Percentiles rank a stretch among this genome's conserved stretches.
Evolutionary conservation across 2,329 filamentous ascomycete species (phyloP).

Genomic region (Diplodia corticola): DNA sequence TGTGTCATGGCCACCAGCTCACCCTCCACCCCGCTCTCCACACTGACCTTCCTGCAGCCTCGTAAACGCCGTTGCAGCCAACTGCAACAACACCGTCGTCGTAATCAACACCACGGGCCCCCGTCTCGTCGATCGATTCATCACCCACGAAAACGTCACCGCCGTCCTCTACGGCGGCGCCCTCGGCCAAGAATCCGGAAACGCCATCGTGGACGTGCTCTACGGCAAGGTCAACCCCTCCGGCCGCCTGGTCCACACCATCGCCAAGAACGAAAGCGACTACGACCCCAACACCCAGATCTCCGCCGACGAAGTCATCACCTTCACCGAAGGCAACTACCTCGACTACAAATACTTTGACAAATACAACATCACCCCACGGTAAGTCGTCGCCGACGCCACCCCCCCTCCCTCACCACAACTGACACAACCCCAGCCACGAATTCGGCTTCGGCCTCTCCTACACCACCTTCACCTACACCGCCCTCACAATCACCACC

Average conservation of each 20-base stretch:
- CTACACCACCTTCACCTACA: slow-evolving; percentile 22
- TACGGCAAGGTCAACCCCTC: slow-evolving; percentile 76
- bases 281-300: slow-evolving; percentile 46
- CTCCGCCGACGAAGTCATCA: neutral
- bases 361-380: slow-evolving; percentile 42
- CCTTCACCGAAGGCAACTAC: slow-evolving; percentile 44
- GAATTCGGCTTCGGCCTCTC: slow-evolving; percentile 24
- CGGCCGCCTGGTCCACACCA: slow-evolving; percentile 83
- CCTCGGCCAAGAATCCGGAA: slow-evolving; percentile 65
- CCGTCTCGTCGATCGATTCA: slow-evolving; percentile 16
- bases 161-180: slow-evolving; percentile 20
- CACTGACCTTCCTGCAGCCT: neutral
- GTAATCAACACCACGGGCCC: slow-evolving; percentile 50
- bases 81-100: slow-evolving; percentile 65
- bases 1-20: slow-evolving; percentile 59
- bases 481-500: slow-evolving; percentile 26
- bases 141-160: slow-evolving; percentile 21
- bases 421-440: slow-evolving; percentile 23
- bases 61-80: slow-evolving; percentile 61
- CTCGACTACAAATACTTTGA: slow-evolving; percentile 51
- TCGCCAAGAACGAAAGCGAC: slow-evolving; percentile 70
- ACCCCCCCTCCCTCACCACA: too few species aligned
- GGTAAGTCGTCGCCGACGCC: too few species aligned
- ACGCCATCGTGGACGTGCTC: slow-evolving; percentile 75
- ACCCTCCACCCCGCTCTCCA: neutral